Evolutionary conservation across 768 basidiomycete genomes (phyloP), one percentile per base, ranked within the genome.

Genomic region (Phlebiopsis gigantea): DNA sequence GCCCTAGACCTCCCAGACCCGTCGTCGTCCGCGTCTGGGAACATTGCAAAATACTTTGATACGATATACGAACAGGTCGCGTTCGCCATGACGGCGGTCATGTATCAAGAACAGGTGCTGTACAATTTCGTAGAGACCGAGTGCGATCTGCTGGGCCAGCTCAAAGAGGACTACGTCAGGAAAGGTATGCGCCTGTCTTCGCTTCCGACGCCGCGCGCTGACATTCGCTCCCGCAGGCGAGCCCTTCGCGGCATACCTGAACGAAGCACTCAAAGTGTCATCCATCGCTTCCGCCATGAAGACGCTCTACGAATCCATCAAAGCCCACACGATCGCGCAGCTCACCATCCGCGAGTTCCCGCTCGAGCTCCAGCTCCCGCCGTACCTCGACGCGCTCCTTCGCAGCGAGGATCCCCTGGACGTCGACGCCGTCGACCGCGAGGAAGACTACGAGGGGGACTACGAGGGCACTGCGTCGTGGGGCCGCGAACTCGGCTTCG

Each of bases 1-100:
- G 91, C 95, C 15, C 75, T 95, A 47, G 93, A 97, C 70, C 76
- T 89, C 21, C 94, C 94, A 2, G 93, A 96, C 69, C 91, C 93
- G 8, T 90, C 90, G 8, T 92, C 88, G 12, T 88, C 87, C 7
- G 82, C 85, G 21, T 86, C 85, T 4, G 87, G 87, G 12, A 90
- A 88, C 64, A 73, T 92, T 28, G 73, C 81, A 48, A 86, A 83
- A 67, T 90, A 93, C 66, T 84, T 92, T 63, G 91, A 96, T 66
- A 82, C 86, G 46, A 81, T 97, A 39, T 97, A 97, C 65, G 82
- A 91, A 59, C 93, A 94, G 66, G 80, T 96, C 55, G 88, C 86
- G 0, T 95, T 95, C 73, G 87, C 90, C 2, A 76, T 93, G 60
- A 93, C 95, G 1, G 97, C 96, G 5, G 93, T 95, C 8, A 76